These are phyloP conservation scores for Viola odorata DNA, from an alignment of 345 rosid species.

Conservation along the genomic window DNA sequence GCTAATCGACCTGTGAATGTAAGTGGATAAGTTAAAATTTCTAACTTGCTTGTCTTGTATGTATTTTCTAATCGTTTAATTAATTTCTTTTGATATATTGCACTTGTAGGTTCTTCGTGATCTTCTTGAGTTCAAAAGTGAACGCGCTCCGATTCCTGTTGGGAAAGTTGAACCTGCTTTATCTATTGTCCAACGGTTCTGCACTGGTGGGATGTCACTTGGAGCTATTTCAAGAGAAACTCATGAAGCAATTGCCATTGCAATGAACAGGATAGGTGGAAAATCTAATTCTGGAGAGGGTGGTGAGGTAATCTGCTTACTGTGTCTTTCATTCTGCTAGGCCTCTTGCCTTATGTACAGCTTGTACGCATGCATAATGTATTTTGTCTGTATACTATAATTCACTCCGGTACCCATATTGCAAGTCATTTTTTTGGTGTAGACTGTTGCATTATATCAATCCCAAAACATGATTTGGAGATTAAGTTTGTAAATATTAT, in stretches of 20 bases:
- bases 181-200: constrained; percentile 82
- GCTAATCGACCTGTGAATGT: constrained; percentile 95
- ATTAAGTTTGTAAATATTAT: constrained; percentile 3
- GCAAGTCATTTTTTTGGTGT: not conserved
- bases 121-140: constrained; percentile 93
- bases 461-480: not conserved
- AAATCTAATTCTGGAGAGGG: constrained; percentile 99
- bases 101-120: constrained; percentile 82
- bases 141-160: constrained; percentile 78
- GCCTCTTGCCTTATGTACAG: too few species aligned
- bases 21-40: constrained; percentile 20
- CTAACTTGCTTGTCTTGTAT: constrained; percentile 7
- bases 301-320: constrained; percentile 69
- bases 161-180: constrained; percentile 91
- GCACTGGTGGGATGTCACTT: constrained; percentile 99
- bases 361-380: too few species aligned
- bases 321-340: not conserved
- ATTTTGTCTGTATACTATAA: too few species aligned
- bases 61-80: not conserved
- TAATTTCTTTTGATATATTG: too few species aligned
- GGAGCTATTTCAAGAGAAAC: constrained; percentile 99
- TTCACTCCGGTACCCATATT: too few species aligned
- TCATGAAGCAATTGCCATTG: constrained; percentile 98
- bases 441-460: not conserved
- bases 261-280: constrained; percentile 95